phyloP scores from a whole-genome alignment of 2,329 filamentous ascomycete genomes.

The Colletotrichum melonis region DNA sequence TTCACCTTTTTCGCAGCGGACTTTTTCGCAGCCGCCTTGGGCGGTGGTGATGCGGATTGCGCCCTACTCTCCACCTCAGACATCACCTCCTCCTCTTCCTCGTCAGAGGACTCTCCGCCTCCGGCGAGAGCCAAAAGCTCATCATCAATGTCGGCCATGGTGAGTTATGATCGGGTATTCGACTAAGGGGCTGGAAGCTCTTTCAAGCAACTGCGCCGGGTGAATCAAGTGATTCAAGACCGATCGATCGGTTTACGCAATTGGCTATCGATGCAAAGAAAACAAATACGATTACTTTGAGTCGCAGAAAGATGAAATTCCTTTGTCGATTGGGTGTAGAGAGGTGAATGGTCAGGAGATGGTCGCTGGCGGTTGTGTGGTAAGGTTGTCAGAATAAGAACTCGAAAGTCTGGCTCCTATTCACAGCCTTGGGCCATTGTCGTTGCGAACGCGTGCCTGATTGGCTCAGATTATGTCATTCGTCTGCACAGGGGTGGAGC shows the following conservation, averaged over 20 bases:
- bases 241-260: background rate
- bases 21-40: constrained; percentile 48
- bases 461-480: constrained; percentile 38
- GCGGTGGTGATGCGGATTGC: constrained; percentile 64
- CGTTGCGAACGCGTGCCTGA: constrained; percentile 18
- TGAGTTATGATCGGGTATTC: constrained; percentile 39
- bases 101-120: constrained; percentile 73
- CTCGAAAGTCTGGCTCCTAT: constrained; percentile 25
- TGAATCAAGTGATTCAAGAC: constrained; percentile 4
- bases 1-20: constrained; percentile 57
- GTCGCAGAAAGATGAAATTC: background rate
- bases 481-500: constrained; percentile 9
- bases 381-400: constrained; percentile 8
- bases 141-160: constrained; percentile 91
- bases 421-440: constrained; percentile 30
- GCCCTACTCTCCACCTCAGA: constrained; percentile 65
- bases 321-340: background rate
- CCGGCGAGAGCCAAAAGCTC: constrained; percentile 94
- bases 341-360: background rate
- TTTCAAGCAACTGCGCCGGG: background rate
- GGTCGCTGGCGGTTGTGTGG: constrained; percentile 1
- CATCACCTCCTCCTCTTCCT: constrained; percentile 67
- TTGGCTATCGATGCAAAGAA: background rate
- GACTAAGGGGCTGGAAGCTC: background rate
- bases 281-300: background rate